Base-by-base conservation (phyloP, 2,329 filamentous ascomycete species). In the Xylaria sp. region DNA sequence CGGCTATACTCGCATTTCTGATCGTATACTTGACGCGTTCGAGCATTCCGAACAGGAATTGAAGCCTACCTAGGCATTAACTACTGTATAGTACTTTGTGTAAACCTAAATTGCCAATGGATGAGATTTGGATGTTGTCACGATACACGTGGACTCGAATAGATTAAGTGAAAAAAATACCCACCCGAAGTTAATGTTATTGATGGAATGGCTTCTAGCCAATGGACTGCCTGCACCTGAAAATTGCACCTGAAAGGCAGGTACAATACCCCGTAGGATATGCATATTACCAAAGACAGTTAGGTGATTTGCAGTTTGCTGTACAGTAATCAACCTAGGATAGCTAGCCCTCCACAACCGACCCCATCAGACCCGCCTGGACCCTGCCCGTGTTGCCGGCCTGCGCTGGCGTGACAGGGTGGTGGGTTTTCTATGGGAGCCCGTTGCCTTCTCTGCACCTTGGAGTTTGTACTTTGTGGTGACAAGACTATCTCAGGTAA, bases 341-440 rank as follows among this genome's bases (percentile, higher is more conserved):
- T 13, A 4, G 51, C 51, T 36, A n/a, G 17, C 49, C 15, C 51
- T 54, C 51, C 51, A 51, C 48, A 31, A 17, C 48, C n/a, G n/a
- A 46, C 23, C 48, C 48, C 48, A 28, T 51, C 23, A 51, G 26
- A 49, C 46, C 48, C 48, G 48, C 48, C 51, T 54, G 51, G 51
- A 36, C 51, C 51, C 28, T 54, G 46, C 46, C 49, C 28, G 26
- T 33, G 28, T 53, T 33, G 26, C 49, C 49, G 49, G 15, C 20
- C 49, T 53, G 49, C 26, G 15, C 26, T 53, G 26, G 23, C 46
- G 11, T 48, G 38, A 40, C 38, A 17, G 38, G 38, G 13, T 15
- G 38, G 38, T 36, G 28, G 28, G 28, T 15, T 54, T 54, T 54
- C 49, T 54, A 54, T 7, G 28, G 49, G 28, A 31, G 17, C 49